Conservation (phyloP, 2,329 filamentous ascomycete genomes). For the Fusarium illudens region DNA sequence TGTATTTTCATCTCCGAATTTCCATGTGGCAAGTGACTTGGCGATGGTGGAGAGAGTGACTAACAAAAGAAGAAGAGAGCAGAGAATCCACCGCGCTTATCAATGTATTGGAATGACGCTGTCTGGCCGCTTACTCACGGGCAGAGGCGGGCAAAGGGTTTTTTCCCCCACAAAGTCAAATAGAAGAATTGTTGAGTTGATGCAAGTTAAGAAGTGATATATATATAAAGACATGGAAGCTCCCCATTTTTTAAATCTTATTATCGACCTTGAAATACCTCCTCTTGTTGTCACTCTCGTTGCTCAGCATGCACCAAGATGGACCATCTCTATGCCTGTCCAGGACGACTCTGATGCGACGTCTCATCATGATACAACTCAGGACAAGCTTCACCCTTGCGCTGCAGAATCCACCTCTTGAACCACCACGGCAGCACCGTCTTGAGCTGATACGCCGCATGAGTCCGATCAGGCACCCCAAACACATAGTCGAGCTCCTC, state of each 20-base stretch:
- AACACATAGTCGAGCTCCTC: slow-evolving; percentile 62
- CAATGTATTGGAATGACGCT: background rate
- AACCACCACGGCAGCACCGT: slow-evolving; percentile 51
- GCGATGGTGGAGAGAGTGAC: background rate
- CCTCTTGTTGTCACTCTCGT: too few relatives aligned
- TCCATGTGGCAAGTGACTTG: background rate
- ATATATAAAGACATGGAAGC: background rate
- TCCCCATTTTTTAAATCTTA: background rate
- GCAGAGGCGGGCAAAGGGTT: background rate
- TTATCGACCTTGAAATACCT: background rate
- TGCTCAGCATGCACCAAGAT: background rate
- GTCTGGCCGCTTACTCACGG: background rate
- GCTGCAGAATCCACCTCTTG: slow-evolving; percentile 38
- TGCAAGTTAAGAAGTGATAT: background rate
- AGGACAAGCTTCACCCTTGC: slow-evolving; percentile 5
- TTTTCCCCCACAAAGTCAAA: background rate
- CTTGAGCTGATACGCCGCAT: slow-evolving; percentile 51
- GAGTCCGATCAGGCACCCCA: slow-evolving; percentile 51
- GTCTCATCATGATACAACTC: slow-evolving; percentile 16
- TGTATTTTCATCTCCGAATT: background rate
- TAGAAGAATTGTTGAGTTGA: background rate
- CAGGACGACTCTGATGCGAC: background rate
- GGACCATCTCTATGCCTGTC: background rate
- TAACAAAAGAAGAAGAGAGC: too few relatives aligned
- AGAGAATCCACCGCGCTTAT: background rate